phyloP scores from a whole-genome alignment of 2,329 filamentous ascomycete genomes.

The Sordariomycetes sp. region DNA sequence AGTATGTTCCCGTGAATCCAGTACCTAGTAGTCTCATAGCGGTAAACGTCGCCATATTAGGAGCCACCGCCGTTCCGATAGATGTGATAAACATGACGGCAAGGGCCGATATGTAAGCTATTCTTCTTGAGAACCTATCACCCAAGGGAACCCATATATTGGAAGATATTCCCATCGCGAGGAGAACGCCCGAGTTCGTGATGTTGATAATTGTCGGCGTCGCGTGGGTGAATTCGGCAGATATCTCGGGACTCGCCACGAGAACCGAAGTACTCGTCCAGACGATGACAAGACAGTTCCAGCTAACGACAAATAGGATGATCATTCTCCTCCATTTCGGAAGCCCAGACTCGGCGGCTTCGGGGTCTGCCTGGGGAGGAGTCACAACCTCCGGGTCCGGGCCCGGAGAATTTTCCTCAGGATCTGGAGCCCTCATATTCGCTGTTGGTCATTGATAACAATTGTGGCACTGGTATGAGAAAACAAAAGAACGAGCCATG shows the following conservation, averaged over 20 bases:
- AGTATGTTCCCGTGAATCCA: constrained; percentile 62
- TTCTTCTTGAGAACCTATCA: constrained; percentile 26
- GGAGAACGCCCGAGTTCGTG: constrained; percentile 62
- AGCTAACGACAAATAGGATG: constrained; percentile 10
- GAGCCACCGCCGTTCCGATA: constrained; percentile 59
- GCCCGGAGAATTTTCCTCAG: background rate
- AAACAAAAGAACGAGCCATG: background rate
- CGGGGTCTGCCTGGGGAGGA: background rate
- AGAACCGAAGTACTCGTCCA: constrained; percentile 53
- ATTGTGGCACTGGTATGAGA: background rate
- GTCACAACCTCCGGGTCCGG: background rate
- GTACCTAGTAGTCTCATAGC: constrained; percentile 56
- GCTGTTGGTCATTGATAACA: background rate
- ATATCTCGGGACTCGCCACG: constrained; percentile 62
- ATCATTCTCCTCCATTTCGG: constrained; percentile 1
- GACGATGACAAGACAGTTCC: constrained; percentile 5
- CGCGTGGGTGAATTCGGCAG: constrained; percentile 42
- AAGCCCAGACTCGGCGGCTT: background rate
- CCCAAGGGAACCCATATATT: constrained; percentile 63
- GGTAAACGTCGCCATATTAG: constrained; percentile 58
- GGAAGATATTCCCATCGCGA: constrained; percentile 59
- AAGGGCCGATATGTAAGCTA: constrained; percentile 36
- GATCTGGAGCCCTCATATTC: background rate
- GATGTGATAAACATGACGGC: constrained; percentile 54
- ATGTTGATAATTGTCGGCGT: constrained; percentile 58